phyloP scores from a whole-genome alignment of 225 moss, liverwort and hornwort species.

The Bryum argenteum region DNA sequence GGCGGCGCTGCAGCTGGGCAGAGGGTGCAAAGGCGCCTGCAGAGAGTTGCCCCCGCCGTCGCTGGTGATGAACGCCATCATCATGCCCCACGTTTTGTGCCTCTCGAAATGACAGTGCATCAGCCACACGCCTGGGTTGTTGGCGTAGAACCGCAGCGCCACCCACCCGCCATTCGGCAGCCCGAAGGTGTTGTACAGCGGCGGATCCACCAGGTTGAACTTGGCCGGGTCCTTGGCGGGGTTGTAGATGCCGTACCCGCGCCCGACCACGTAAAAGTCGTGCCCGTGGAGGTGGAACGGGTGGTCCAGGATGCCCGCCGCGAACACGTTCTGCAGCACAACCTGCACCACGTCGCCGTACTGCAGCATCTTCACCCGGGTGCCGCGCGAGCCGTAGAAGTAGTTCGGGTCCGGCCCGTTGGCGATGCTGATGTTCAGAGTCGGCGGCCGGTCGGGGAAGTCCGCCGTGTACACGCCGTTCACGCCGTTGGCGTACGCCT shows the following conservation, averaged over 20 bases:
- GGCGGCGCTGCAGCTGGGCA: slow-evolving; percentile 20
- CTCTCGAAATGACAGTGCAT: slow-evolving; percentile 35
- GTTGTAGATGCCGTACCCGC: slow-evolving; percentile 41
- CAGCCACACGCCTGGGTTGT: slow-evolving; percentile 39
- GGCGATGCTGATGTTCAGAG: background rate
- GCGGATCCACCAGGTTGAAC: slow-evolving; percentile 56
- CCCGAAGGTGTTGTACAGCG: slow-evolving; percentile 22
- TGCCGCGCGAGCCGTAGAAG: background rate
- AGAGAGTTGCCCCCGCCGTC: background rate
- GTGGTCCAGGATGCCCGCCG: slow-evolving; percentile 41
- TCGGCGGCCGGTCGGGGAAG: slow-evolving; percentile 22
- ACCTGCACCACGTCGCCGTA: slow-evolving; percentile 49
- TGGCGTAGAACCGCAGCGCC: slow-evolving; percentile 19
- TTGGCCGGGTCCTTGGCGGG: background rate
- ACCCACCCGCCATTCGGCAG: slow-evolving; percentile 33
- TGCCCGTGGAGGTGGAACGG: slow-evolving; percentile 61
- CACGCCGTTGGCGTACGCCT: slow-evolving; percentile 24
- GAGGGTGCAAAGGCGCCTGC: slow-evolving; percentile 2
- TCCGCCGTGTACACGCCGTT: slow-evolving; percentile 11
- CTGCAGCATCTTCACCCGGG: slow-evolving; percentile 25
- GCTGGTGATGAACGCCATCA: slow-evolving; percentile 28
- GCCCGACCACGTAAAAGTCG: slow-evolving; percentile 56
- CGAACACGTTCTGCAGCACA: slow-evolving; percentile 49
- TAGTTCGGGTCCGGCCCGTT: background rate
- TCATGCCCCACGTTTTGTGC: slow-evolving; percentile 35